Conservation (phyloP, 1,284 basidiomycete species). For the Cutaneotrichosporon sp. region DNA sequence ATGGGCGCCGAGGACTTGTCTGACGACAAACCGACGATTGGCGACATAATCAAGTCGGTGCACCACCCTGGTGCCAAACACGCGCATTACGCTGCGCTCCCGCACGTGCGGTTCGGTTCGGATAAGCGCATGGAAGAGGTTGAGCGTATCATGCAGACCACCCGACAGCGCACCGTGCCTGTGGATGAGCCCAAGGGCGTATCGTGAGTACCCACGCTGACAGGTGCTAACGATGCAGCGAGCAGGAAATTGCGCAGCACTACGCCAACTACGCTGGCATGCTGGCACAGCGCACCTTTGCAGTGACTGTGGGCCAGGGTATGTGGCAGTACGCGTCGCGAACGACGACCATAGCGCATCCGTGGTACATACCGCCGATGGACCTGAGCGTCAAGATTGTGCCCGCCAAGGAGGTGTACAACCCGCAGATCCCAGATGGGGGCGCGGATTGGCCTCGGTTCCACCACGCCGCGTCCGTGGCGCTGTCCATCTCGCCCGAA, state of each 20-base stretch:
- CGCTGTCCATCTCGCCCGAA: conserved; percentile 71
- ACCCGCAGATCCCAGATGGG: conserved; percentile 56
- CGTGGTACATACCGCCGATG: conserved; percentile 72
- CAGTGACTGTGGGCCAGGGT: conserved; percentile 76
- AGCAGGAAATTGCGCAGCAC: conserved; percentile 50
- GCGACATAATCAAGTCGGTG: conserved; percentile 14
- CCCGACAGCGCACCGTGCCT: conserved; percentile 60
- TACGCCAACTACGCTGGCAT: conserved; percentile 72
- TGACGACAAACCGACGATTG: conserved; percentile 19
- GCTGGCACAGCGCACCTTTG: conserved; percentile 75
- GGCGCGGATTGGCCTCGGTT: conserved; percentile 88
- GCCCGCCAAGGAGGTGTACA: conserved; percentile 50
- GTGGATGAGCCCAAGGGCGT: conserved; percentile 65
- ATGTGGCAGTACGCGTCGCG: conserved; percentile 79
- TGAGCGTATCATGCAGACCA: conserved; percentile 77
- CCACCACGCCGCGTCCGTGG: conserved; percentile 93
- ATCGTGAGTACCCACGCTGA: conserved; percentile 52
- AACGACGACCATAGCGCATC: conserved; percentile 63
- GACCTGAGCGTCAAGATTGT: conserved; percentile 71
- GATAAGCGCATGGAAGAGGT: conserved; percentile 82
- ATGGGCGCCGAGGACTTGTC: conserved; percentile 14
- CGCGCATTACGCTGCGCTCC: conserved; percentile 19
- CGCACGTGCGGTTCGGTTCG: conserved; percentile 75
- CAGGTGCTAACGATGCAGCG: conserved; percentile 15
- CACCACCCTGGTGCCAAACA: conserved; percentile 7